Evolutionary conservation across 805 yeast genomes (phyloP).

Genomic region (Suhomyces kilbournensis): DNA sequence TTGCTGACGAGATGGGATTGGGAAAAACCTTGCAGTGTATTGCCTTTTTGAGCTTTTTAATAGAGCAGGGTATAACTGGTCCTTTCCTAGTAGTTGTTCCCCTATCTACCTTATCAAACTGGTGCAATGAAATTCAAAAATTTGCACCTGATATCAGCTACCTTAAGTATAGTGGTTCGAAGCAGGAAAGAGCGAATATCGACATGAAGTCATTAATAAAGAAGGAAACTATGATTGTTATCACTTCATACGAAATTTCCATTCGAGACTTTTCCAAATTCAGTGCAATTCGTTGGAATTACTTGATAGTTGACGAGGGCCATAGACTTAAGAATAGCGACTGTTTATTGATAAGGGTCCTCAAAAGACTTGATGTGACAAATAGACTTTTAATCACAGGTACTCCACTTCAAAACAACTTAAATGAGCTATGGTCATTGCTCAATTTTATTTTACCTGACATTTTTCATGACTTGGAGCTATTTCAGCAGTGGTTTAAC

Average conservation of each 20-base stretch:
- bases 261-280: constrained; percentile 64
- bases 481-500: constrained; percentile 94
- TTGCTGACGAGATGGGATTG: constrained; percentile 97
- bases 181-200: constrained; percentile 50
- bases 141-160: constrained; percentile 73
- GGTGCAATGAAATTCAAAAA: constrained; percentile 68
- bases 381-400: constrained; percentile 86
- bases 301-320: constrained; percentile 91
- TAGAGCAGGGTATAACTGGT: constrained; percentile 75
- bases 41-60: constrained; percentile 67
- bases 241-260: constrained; percentile 81
- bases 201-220: constrained; percentile 23
- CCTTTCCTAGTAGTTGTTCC: constrained; percentile 82
- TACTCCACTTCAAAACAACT: constrained; percentile 92
- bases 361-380: constrained; percentile 63
- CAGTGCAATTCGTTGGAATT: constrained; percentile 65
- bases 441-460: constrained; percentile 90
- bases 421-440: constrained; percentile 88
- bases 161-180: constrained; percentile 62
- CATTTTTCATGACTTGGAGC: constrained; percentile 82
- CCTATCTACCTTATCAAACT: constrained; percentile 78
- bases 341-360: constrained; percentile 67
- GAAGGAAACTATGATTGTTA: constrained; percentile 45
- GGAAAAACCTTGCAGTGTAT: constrained; percentile 93
- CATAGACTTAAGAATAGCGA: constrained; percentile 86